A percentile compares a stretch with the other conserved stretches of the same genome.
Evolutionary conservation across 371 early-diverging fungal species (phyloP).

Genomic region (Saksenaea oblongispora): DNA sequence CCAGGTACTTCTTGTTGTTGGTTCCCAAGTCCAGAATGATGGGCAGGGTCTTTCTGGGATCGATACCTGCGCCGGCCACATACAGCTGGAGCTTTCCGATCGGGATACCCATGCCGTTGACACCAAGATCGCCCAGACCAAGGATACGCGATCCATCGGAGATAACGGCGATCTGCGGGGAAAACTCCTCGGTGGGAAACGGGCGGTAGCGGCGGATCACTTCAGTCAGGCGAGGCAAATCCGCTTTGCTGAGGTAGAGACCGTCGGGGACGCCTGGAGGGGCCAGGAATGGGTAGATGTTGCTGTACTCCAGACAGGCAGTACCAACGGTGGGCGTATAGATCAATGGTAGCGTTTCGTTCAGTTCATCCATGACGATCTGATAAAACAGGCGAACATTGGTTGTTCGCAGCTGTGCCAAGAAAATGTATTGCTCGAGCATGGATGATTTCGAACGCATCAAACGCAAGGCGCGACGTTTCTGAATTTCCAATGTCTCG

Average conservation of each 20-base stretch:
- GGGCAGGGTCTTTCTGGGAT: constrained; percentile 84
- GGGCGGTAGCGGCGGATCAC: constrained; percentile 69
- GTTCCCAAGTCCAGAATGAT: constrained; percentile 90
- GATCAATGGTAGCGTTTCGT: constrained; percentile 57
- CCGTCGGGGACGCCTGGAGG: constrained; percentile 79
- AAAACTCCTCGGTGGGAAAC: constrained; percentile 31
- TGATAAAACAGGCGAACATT: constrained; percentile 81
- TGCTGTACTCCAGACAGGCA: constrained; percentile 88
- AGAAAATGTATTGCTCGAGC: constrained; percentile 81
- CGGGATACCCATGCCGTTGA: constrained; percentile 92
- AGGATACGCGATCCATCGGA: constrained; percentile 94
- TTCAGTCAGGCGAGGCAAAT: constrained; percentile 63
- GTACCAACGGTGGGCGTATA: constrained; percentile 95
- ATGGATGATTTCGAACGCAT: constrained; percentile 62
- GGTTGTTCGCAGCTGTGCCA: constrained; percentile 77
- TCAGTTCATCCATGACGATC: constrained; percentile 71
- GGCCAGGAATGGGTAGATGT: constrained; percentile 82
- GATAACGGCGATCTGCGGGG: constrained; percentile 85
- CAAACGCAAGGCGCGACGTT: constrained; percentile 71
- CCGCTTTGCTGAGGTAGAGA: constrained; percentile 75
- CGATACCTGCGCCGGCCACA: constrained; percentile 89
- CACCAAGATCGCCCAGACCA: constrained; percentile 90
- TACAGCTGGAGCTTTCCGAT: constrained; percentile 93
- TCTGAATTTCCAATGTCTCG: constrained; percentile 73
- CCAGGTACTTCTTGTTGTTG: constrained; percentile 72